A percentile compares a stretch with the other conserved stretches of the same genome.
phyloP scores from a whole-genome alignment of 1,284 basidiomycete species.

The Malassezia sp. region DNA sequence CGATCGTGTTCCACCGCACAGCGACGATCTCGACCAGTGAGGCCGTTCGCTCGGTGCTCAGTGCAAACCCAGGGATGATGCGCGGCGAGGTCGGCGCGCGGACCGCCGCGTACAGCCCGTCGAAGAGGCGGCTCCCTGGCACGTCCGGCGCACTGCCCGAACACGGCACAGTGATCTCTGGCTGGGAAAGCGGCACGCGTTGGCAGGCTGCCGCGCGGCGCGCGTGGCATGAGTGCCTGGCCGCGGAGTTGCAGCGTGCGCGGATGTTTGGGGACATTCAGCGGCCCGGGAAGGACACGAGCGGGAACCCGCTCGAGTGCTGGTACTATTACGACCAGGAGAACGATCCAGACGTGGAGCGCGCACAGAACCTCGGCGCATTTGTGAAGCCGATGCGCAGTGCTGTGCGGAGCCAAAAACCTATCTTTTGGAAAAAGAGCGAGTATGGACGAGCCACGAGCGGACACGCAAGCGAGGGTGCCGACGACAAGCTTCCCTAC shows the following conservation, averaged over 20 bases:
- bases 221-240: slow-evolving; percentile 41
- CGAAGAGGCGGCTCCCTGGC: slow-evolving; percentile 19
- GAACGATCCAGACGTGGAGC: slow-evolving; percentile 36
- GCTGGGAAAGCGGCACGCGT: slow-evolving; percentile 20
- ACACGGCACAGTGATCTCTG: slow-evolving; percentile 24
- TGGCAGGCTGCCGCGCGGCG: slow-evolving; percentile 28
- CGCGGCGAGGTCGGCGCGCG: slow-evolving; percentile 35
- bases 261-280: slow-evolving; percentile 43
- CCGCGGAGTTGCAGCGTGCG: slow-evolving; percentile 27
- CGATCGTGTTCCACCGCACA: slow-evolving; percentile 45
- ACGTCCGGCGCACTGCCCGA: slow-evolving; percentile 7
- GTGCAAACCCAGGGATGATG: slow-evolving; percentile 35
- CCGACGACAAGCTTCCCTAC: slow-evolving; percentile 13
- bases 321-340: slow-evolving; percentile 46
- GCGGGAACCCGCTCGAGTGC: slow-evolving; percentile 40
- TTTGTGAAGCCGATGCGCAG: slow-evolving; percentile 45
- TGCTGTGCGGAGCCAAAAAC: slow-evolving; percentile 42
- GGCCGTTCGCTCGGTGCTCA: slow-evolving; percentile 36
- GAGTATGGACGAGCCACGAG: slow-evolving; percentile 22
- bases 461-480: no score
- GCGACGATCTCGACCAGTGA: slow-evolving; percentile 42
- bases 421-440: slow-evolving; percentile 44
- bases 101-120: slow-evolving; percentile 23
- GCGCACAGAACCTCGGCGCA: slow-evolving; percentile 36
- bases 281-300: slow-evolving; percentile 40